Conservation (phyloP, 208 protist genomes). For the Acanthamoeba quina region DNA sequence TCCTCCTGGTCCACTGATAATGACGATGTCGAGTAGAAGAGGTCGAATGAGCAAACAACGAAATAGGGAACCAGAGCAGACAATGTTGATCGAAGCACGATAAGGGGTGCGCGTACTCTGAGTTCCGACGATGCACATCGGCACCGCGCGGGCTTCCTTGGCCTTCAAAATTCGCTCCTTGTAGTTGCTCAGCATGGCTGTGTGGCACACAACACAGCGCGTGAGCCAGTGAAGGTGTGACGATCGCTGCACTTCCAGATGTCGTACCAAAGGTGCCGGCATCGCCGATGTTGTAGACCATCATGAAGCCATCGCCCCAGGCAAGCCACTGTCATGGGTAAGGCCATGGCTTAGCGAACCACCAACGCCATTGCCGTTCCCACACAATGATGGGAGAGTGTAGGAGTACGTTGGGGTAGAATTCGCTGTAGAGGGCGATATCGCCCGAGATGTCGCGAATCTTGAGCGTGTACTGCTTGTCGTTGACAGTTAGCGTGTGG, state of each 20-base stretch:
- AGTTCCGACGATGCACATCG: slow-evolving; percentile 33
- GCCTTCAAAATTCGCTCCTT: not conserved
- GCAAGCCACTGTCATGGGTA: not conserved
- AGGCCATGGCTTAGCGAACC: no score
- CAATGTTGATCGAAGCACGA: no score
- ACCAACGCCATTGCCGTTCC: not conserved
- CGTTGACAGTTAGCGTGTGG: not conserved
- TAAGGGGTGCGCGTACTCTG: not conserved
- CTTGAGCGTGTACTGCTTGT: not conserved
- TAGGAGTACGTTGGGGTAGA: not conserved
- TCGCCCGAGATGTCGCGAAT: slow-evolving; percentile 28
- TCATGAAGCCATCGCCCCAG: slow-evolving; percentile 32
- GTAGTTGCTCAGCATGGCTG: slow-evolving; percentile 1
- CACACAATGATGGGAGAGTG: no score
- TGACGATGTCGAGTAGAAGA: no score
- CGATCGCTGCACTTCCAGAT: no score
- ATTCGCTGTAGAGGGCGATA: not conserved
- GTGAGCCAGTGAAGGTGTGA: no score
- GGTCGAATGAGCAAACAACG: no score
- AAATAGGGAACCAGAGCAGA: not conserved
- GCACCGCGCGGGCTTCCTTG: slow-evolving; percentile 27
- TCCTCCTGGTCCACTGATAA: slow-evolving; percentile 15
- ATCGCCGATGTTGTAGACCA: slow-evolving; percentile 46
- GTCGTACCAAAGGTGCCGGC: slow-evolving; percentile 32
- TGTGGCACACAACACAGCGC: not conserved